Conservation (phyloP, 805 yeast species). For the Metschnikowia anglica region DNA sequence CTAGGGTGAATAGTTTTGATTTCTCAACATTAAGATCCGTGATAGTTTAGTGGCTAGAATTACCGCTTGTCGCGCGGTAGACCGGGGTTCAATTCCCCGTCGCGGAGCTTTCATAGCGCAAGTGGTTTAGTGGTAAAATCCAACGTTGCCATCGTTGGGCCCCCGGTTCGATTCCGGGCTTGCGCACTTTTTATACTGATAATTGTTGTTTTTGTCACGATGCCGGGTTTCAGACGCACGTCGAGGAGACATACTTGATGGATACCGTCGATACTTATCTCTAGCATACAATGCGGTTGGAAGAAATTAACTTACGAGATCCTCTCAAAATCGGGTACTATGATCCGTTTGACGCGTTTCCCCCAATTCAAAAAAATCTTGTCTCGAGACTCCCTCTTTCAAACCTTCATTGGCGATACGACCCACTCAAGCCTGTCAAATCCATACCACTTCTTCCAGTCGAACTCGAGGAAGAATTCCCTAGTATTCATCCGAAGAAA, state of each 20-base stretch:
- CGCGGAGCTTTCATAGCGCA: conserved; percentile 20
- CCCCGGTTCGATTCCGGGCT: neutral
- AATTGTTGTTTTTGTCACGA: neutral
- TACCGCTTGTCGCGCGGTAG: conserved; percentile 26
- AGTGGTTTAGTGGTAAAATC: neutral
- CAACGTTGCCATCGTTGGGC: neutral
- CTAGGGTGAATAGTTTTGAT: neutral
- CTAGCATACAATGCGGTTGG: conserved; percentile 15
- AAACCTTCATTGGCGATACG: conserved; percentile 66
- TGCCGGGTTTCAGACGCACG: conserved; percentile 1
- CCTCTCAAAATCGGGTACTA: conserved; percentile 54
- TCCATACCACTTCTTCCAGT: conserved; percentile 62
- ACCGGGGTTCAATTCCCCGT: conserved; percentile 28
- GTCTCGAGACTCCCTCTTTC: conserved; percentile 52
- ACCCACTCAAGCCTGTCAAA: conserved; percentile 52
- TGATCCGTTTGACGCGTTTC: conserved; percentile 69
- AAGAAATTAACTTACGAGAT: conserved; percentile 16
- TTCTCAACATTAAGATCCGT: conserved; percentile 14
- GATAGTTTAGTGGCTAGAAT: conserved; percentile 27
- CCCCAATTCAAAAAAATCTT: conserved; percentile 44
- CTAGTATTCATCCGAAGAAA: conserved; percentile 25
- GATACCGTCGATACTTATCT: neutral
- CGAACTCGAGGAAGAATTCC: conserved; percentile 56
- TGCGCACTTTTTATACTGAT: neutral
- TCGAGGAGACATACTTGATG: neutral